Conservation (phyloP, 805 yeast species). For the Kluyveromyces lactis region DNA sequence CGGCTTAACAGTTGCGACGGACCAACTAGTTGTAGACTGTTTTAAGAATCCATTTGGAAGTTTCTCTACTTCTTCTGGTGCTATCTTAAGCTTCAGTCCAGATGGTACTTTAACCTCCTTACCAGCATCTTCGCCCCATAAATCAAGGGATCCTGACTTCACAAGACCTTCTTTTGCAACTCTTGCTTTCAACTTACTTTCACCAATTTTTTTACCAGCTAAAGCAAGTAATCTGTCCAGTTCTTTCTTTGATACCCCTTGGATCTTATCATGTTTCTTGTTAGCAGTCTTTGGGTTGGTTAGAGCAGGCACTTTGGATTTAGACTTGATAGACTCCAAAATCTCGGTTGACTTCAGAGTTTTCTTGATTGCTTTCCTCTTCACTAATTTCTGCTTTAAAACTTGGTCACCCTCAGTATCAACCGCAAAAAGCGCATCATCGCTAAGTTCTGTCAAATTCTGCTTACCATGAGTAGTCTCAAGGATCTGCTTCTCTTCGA, state of each 20-base stretch:
- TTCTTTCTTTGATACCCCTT: slow-evolving; percentile 59
- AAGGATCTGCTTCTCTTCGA: slow-evolving; percentile 63
- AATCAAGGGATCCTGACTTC: slow-evolving; percentile 45
- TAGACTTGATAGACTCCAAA: slow-evolving; percentile 41
- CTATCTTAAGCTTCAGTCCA: slow-evolving; percentile 20
- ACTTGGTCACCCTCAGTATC: slow-evolving; percentile 59
- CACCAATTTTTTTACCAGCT: slow-evolving; percentile 65
- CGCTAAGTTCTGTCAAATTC: slow-evolving; percentile 17
- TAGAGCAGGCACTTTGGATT: slow-evolving; percentile 72
- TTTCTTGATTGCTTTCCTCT: slow-evolving; percentile 33
- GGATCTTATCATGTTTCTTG: slow-evolving; percentile 35
- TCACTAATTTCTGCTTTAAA: slow-evolving; percentile 32
- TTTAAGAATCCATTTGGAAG: slow-evolving; percentile 35
- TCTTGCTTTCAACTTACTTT: slow-evolving; percentile 40
- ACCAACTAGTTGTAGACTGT: slow-evolving; percentile 38
- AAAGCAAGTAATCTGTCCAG: slow-evolving; percentile 58
- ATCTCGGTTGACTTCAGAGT: slow-evolving; percentile 59
- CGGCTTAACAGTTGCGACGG: slow-evolving; percentile 48
- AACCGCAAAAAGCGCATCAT: slow-evolving; percentile 34
- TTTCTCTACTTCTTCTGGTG: slow-evolving; percentile 15
- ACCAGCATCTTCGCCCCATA: slow-evolving; percentile 50
- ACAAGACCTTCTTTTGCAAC: slow-evolving; percentile 53
- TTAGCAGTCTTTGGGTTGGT: slow-evolving; percentile 30
- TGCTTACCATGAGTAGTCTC: slow-evolving; percentile 29
- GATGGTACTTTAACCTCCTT: slow-evolving; percentile 20